phyloP scores from a whole-genome alignment of 1,284 basidiomycete species.

The Singerocomus rubriflavus region DNA sequence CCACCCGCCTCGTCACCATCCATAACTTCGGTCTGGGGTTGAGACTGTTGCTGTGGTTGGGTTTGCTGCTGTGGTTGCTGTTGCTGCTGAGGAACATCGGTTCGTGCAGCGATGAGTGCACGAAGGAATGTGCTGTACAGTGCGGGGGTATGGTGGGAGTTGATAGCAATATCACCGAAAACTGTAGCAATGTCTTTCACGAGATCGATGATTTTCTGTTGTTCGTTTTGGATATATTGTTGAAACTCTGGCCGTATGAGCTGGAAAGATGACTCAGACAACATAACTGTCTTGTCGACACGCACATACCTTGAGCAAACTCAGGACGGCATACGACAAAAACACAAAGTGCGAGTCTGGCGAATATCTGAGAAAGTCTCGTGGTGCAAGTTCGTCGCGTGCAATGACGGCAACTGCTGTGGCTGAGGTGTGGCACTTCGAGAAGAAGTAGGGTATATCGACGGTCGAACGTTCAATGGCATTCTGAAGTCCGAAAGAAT shows the following conservation, averaged over 20 bases:
- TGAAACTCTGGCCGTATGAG: slow-evolving; percentile 81
- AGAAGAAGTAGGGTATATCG: slow-evolving; percentile 85
- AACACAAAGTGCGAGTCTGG: slow-evolving; percentile 93
- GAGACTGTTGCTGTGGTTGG: slow-evolving; percentile 22
- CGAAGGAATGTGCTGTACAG: slow-evolving; percentile 86
- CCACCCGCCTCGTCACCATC: slow-evolving; percentile 21
- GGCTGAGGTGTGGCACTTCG: slow-evolving; percentile 77
- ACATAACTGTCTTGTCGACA: not conserved
- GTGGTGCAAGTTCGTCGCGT: slow-evolving; percentile 73
- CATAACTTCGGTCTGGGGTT: slow-evolving; percentile 23
- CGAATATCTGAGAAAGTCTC: slow-evolving; percentile 78
- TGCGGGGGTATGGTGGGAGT: slow-evolving; percentile 77
- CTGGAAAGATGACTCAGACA: slow-evolving; percentile 38
- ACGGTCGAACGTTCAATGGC: slow-evolving; percentile 74
- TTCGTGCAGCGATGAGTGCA: slow-evolving; percentile 67
- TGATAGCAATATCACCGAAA: slow-evolving; percentile 72
- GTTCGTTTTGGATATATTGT: slow-evolving; percentile 70
- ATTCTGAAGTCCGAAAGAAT: slow-evolving; percentile 94
- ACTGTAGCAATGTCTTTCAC: slow-evolving; percentile 80
- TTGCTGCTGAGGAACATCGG: slow-evolving; percentile 37
- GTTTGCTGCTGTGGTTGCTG: slow-evolving; percentile 8
- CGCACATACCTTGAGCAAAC: slow-evolving; percentile 73
- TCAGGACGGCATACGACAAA: slow-evolving; percentile 85
- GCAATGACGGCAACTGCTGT: slow-evolving; percentile 65
- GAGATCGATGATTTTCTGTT: slow-evolving; percentile 64